A percentile compares a stretch with the other conserved stretches of the same genome.
Evolutionary conservation across 495 filamentous ascomycete genomes (phyloP).

Genomic region (Neurospora sp.): DNA sequence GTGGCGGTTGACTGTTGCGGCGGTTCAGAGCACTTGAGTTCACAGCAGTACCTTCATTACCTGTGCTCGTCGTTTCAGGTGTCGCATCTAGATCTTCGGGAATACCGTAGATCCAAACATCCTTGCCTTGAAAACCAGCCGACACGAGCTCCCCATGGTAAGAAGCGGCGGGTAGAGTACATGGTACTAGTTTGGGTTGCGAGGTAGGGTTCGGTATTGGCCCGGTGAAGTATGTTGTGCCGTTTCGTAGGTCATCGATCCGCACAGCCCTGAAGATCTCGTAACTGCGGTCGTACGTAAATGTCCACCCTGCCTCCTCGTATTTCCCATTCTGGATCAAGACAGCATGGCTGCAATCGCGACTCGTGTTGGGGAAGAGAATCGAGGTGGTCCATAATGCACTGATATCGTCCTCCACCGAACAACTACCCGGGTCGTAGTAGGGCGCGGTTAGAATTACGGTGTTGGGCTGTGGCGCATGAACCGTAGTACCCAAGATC

Average conservation of each 20-base stretch:
- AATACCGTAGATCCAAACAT: slow-evolving; percentile 73
- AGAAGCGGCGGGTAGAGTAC: slow-evolving; percentile 58
- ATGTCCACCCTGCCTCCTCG: slow-evolving; percentile 66
- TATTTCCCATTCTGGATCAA: slow-evolving; percentile 59
- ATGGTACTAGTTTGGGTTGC: slow-evolving; percentile 44
- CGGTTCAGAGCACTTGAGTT: slow-evolving; percentile 20
- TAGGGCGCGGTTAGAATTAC: slow-evolving; percentile 77
- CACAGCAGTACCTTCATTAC: slow-evolving; percentile 19
- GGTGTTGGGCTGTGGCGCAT: slow-evolving; percentile 53
- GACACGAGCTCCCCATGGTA: slow-evolving; percentile 63
- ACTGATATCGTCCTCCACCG: slow-evolving; percentile 58
- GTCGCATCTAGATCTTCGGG: slow-evolving; percentile 60
- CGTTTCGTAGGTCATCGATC: slow-evolving; percentile 62
- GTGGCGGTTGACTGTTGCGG: slow-evolving; percentile 31
- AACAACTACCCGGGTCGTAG: slow-evolving; percentile 48
- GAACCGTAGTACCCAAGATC: slow-evolving; percentile 69
- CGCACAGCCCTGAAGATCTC: slow-evolving; percentile 69
- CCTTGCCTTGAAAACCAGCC: slow-evolving; percentile 61
- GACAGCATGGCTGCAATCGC: slow-evolving; percentile 67
- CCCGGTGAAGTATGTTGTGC: slow-evolving; percentile 73
- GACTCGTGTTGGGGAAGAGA: slow-evolving; percentile 68
- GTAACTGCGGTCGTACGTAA: slow-evolving; percentile 68
- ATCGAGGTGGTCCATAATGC: slow-evolving; percentile 85
- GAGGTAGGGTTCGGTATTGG: slow-evolving; percentile 42
- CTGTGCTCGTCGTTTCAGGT: slow-evolving; percentile 22